Conservation (phyloP, 1,139 yeast species). For the Candida anutae region DNA sequence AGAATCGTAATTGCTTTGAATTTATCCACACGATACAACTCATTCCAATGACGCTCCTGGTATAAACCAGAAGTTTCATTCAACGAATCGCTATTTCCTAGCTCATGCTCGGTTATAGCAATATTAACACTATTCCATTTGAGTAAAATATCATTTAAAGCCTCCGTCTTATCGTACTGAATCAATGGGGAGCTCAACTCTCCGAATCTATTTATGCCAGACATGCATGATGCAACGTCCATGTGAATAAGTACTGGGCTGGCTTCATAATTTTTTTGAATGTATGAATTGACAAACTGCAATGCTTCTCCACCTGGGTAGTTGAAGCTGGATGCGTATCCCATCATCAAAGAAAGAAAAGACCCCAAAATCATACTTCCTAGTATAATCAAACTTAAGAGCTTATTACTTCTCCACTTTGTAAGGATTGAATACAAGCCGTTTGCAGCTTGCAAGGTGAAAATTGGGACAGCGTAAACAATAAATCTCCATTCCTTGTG, state of each 20-base stretch:
- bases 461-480: conserved; percentile 62
- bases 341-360: conserved; percentile 42
- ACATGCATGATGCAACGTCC: conserved; percentile 80
- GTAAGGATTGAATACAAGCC: conserved; percentile 42
- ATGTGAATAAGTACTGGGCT: conserved; percentile 46
- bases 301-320: conserved; percentile 90
- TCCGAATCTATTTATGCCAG: conserved; percentile 75
- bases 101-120: conserved; percentile 42
- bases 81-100: conserved; percentile 5
- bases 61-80: conserved; percentile 6
- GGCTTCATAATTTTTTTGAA: conserved; percentile 15
- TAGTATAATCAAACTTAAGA: conserved; percentile 21
- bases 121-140: conserved; percentile 54
- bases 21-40: conserved; percentile 12
- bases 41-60: conserved; percentile 20
- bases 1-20: conserved; percentile 14
- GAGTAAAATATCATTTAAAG: conserved; percentile 21
- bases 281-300: conserved; percentile 38
- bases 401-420: conserved; percentile 8
- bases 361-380: conserved; percentile 21
- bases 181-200: conserved; percentile 39
- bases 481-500: conserved; percentile 96
- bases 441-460: conserved; percentile 58
- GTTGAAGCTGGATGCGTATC: conserved; percentile 61
- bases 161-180: conserved; percentile 74